Conservation (phyloP, 352 stramenopile genomes). For the Phytopythium helicoides region DNA sequence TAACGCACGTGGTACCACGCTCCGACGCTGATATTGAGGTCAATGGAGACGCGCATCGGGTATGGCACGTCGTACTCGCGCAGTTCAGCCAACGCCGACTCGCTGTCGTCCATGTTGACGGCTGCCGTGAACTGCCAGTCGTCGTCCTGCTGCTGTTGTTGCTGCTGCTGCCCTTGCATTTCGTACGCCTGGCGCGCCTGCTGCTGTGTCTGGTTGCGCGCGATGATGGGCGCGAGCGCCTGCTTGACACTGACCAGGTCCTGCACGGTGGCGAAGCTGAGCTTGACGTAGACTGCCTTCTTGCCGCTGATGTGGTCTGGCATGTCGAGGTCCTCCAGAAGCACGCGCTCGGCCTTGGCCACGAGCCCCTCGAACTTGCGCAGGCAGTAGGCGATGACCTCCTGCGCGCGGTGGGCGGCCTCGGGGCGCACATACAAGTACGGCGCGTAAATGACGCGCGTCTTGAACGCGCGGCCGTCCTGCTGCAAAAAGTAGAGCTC, state of each 20-base stretch:
- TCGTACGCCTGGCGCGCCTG: conserved; percentile 68
- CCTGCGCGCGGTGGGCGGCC: conserved; percentile 45
- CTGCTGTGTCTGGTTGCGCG: conserved; percentile 63
- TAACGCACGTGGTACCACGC: conserved; percentile 96
- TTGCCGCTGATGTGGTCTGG: conserved; percentile 88
- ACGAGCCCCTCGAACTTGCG: conserved; percentile 88
- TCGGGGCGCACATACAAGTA: conserved; percentile 96
- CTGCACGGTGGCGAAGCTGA: conserved; percentile 85
- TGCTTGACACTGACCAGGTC: conserved; percentile 73
- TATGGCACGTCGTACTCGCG: conserved; percentile 99
- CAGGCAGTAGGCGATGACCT: conserved; percentile 80
- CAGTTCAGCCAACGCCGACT: conserved; percentile 88
- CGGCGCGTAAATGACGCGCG: conserved; percentile 92
- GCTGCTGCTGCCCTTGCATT: conserved; percentile 42
- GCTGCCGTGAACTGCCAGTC: background rate
- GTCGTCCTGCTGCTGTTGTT: conserved; percentile 41
- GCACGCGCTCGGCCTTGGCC: conserved; percentile 63
- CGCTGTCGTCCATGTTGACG: conserved; percentile 46
- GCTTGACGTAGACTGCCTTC: conserved; percentile 86
- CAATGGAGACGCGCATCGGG: conserved; percentile 94
- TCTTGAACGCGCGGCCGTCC: conserved; percentile 95
- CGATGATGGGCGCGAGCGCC: conserved; percentile 53
- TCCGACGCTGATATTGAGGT: conserved; percentile 95
- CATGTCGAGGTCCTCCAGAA: conserved; percentile 91
- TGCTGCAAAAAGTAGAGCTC: conserved; percentile 96